phyloP scores from a whole-genome alignment of 495 filamentous ascomycete species.

The Pyronema omphalodes region DNA sequence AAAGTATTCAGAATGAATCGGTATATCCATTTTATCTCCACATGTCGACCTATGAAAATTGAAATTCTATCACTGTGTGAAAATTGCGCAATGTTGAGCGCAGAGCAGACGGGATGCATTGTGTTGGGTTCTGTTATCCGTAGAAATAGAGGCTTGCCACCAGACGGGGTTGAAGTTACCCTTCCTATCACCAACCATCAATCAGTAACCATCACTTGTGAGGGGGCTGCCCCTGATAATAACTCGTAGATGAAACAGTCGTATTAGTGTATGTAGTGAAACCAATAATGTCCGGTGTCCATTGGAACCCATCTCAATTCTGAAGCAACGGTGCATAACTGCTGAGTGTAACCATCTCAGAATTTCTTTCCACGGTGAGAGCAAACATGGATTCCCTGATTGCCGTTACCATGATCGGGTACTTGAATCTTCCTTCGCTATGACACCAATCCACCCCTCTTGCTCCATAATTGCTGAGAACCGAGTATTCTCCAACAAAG shows the following conservation, averaged over 20 bases:
- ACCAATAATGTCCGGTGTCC: constrained; percentile 25
- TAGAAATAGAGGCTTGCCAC: constrained; percentile 32
- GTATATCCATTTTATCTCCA: too few relatives aligned
- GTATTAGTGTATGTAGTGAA: constrained; percentile 32
- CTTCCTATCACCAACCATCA: too few relatives aligned
- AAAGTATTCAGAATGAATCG: too few relatives aligned
- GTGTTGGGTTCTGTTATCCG: too few relatives aligned
- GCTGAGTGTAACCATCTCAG: constrained; percentile 32
- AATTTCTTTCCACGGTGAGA: constrained; percentile 49
- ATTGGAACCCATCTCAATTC: constrained; percentile 29
- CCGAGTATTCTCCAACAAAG: constrained; percentile 40
- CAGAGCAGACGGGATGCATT: too few relatives aligned
- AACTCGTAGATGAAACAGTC: constrained; percentile 28
- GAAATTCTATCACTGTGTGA: too few relatives aligned
- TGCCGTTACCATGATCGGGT: constrained; percentile 35
- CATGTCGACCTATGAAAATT: too few relatives aligned
- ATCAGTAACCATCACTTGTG: too few relatives aligned
- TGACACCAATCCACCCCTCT: constrained; percentile 31
- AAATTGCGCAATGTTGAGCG: too few relatives aligned
- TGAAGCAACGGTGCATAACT: constrained; percentile 31
- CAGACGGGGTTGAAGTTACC: constrained; percentile 33
- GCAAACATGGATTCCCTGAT: constrained; percentile 50
- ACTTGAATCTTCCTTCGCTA: constrained; percentile 20
- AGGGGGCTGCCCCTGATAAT: constrained; percentile 31
- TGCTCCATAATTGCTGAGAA: constrained; percentile 32